Evolutionary conservation across 139 green algal genomes (phyloP), one percentile per base, ranked within the genome.

Genomic region (Chloropicon primus): DNA sequence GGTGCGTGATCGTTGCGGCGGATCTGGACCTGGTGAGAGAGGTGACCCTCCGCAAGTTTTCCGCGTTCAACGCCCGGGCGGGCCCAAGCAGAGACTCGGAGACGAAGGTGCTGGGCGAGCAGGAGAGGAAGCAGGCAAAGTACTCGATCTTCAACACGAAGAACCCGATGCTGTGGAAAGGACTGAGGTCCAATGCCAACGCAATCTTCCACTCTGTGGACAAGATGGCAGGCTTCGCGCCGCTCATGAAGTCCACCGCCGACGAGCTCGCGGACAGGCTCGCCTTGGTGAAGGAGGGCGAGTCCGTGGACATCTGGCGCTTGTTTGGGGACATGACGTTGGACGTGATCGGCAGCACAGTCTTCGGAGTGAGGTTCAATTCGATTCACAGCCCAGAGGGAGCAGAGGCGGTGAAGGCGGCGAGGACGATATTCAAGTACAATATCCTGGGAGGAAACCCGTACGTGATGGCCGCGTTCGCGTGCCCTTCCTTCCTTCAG

Each of bases 291-390:
- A 25, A 0, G n/a, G 74, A 72, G 26, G 71, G 71, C 27, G 21
- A 76, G 23, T 25, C 27, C 10, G 79, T 90, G 1, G 81, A 90
- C 73, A 84, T 90, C 0, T 84, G 78, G 74, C 27, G 79, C 24
- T 62, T 78, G 75, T 77, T 89, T 24, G 84, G 84, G 28, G 27
- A 41, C 27, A 86, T 90, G 81, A 89, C 86, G 28, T 72, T 90
- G 76, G 73, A 84, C 10, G 84, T 90, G 41, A 84, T 89, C 74
- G 87, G 87, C 22, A 85, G 79, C 23, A 87, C 82, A 22, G 85
- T 84, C 23, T 91, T 86, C 76, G 87, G 87, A 5, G 41, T 62
- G 10, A 5, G 41, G 41, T 62, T 62, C 41, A 62, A 17, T 5
- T n/a, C 10, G 10, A 17, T 62, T 5, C 10, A 62, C 10, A 62